Conservation (phyloP, 148 eudicot species). For the Persicaria maculosa region DNA sequence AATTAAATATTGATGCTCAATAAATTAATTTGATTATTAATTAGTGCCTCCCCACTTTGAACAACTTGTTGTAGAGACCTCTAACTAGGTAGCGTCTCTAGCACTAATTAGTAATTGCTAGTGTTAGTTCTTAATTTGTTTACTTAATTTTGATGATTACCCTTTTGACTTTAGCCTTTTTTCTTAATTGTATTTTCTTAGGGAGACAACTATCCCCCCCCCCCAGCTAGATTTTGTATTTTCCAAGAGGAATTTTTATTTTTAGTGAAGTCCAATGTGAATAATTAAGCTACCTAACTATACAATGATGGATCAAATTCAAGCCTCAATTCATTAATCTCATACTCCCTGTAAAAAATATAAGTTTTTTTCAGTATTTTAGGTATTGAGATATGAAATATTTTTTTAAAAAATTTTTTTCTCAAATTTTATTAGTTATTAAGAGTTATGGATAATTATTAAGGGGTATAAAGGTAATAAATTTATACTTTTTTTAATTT, state of each 20-base stretch:
- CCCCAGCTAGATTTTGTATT: constrained; percentile 6
- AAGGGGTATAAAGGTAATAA: no score
- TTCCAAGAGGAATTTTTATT: background rate
- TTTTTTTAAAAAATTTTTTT: no score
- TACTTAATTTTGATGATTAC: constrained; percentile 24
- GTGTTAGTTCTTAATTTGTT: constrained; percentile 7
- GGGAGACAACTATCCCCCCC: constrained; percentile 34
- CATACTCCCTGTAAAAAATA: no score
- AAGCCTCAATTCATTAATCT: background rate
- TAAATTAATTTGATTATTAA: constrained; percentile 15
- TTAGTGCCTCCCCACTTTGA: constrained; percentile 29
- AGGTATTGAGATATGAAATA: no score
- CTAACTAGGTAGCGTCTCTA: constrained; percentile 22
- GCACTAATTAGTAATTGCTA: background rate
- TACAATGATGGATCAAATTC: background rate
- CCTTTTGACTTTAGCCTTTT: constrained; percentile 56
- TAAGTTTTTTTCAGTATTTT: no score
- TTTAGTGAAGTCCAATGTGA: background rate
- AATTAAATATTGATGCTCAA: background rate
- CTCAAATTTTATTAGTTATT: no score
- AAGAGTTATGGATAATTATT: no score
- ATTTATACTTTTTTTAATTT: no score
- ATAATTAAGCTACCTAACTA: background rate
- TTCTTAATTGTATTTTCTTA: constrained; percentile 16
- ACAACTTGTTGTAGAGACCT: constrained; percentile 17